Evolutionary conservation across 208 protist species (phyloP), one percentile per base, ranked within the genome.

Genomic region (Wallacemonas rigidus): DNA sequence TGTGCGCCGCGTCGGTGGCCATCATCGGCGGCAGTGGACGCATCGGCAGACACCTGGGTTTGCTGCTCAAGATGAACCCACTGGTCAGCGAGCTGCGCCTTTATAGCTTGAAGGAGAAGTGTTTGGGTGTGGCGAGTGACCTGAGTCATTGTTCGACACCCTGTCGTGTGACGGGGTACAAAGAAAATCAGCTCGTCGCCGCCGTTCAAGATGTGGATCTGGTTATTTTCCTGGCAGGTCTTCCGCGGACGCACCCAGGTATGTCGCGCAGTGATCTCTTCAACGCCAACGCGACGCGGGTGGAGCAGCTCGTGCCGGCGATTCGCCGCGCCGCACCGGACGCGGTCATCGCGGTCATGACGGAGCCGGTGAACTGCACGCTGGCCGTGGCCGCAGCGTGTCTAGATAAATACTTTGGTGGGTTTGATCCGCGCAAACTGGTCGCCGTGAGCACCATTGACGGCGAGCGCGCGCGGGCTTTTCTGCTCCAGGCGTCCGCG

Each of bases 201-300:
- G 79, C 86, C 2, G 74, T 97, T 45, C 56, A 80, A 2, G 93
- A 77, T 45, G 67, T 70, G 41, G 76, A 95, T 36, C 71, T 97
- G 55, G 90, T 97, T 51, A 68, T 97, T 43, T 94, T 98, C 72
- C 87, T 88, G n/a, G 93, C 95, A 12, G 93, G 92, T 58, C 88
- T 97, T 9, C 89, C 95, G n/a, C 90, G 95, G 76, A 97, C 95
- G 80, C 94, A 83, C 87, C 93, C 92, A 2, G 90, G 87, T 54
- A 98, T 98, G 97, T 95, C 87, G 41, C 92, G 95, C 67, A 94
- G 98, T 55, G 97, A 98, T 72, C 92, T 98, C 53, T 98, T 98
- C 85, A 98, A 96, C 77, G 94, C 89, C 26, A 98, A 98, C 76
- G 92, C 94, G 17, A 68, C 76, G 36, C 92, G 96, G 74, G 81